Base-by-base conservation (phyloP, 495 filamentous ascomycete genomes). In the Barbatosphaeria neglecta region DNA sequence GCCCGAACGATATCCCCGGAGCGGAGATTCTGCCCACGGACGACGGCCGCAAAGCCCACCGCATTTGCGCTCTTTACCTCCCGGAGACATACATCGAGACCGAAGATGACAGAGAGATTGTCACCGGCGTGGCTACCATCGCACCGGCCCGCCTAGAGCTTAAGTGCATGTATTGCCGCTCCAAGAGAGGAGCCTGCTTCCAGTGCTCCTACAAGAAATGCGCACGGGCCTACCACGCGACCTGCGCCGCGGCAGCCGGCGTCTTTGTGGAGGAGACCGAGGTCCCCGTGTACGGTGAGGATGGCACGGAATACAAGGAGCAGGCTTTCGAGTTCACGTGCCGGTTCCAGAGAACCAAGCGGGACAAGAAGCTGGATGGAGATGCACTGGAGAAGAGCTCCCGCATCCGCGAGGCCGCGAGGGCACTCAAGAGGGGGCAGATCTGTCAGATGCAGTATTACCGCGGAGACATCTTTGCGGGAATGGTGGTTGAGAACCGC, bases 161-260 rank as follows among this genome's bases (percentile, higher is more conserved):
- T 47, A 94, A 90, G 60, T 99, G 92, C 64, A 79, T 90, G 42
- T 95, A 87, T 63, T 99, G 92, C 59, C 86, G 88, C 28, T 90
- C 87, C 41, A 92, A 88, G 59, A 87, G 83, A 49, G 92, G 92
- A 22, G 85, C 89, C 15, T 95, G 90, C 65, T 95, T 99, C 70
- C 92, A 99, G 63, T 99, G 92, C 68, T 92, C 87, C 6, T 81
- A 83, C 47, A 92, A 88, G 71, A 97, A 95, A 63, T 99, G 92
- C 61, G 84, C 84, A 20, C 74, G 90, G 49, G 82, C 93, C 3
- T 99, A 94, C 61, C 92, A 99, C 63, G 87, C 90, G 2, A 97
- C 88, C 13, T 99, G 92, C 57, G 90, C 92, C 2, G 81, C 85
- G 19, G 77, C 89, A 15, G 92, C 90, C 37, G 92, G 93, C 33